phyloP scores from a whole-genome alignment of 352 stramenopile genomes.

The Pythium volutum region DNA sequence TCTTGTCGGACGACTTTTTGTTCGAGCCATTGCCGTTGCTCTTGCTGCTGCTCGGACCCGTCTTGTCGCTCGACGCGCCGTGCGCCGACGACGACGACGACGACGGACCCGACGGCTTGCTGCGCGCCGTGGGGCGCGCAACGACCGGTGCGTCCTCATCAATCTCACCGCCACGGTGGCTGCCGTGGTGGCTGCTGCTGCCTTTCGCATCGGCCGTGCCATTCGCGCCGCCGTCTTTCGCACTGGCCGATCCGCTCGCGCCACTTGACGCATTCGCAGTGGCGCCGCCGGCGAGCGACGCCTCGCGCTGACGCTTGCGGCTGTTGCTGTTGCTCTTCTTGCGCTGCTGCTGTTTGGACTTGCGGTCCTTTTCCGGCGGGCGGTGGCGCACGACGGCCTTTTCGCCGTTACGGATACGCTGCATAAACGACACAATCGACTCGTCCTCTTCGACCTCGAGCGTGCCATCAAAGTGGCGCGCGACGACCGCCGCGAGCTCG shows the following conservation, averaged over 20 bases:
- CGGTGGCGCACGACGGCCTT: conserved; percentile 49
- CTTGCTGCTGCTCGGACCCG: conserved; percentile 15
- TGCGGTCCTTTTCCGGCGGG: conserved; percentile 62
- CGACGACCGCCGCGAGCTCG: conserved; percentile 72
- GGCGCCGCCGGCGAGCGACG: conserved; percentile 15
- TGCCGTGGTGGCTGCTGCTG: neutral
- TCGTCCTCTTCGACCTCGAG: conserved; percentile 85
- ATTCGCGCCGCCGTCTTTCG: conserved; percentile 5
- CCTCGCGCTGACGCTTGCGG: conserved; percentile 69
- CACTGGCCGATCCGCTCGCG: neutral
- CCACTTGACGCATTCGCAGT: neutral
- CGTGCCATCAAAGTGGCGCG: conserved; percentile 74
- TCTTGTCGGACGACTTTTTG: conserved; percentile 23
- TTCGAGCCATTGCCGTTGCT: conserved; percentile 38
- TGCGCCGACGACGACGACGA: conserved; percentile 3
- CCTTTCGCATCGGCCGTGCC: conserved; percentile 9
- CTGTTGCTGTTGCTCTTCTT: conserved; percentile 72
- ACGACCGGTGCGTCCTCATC: conserved; percentile 4
- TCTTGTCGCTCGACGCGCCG: conserved; percentile 3
- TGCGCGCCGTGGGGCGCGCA: conserved; percentile 9
- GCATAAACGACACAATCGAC: conserved; percentile 83
- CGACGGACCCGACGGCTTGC: conserved; percentile 13
- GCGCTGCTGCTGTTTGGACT: conserved; percentile 56
- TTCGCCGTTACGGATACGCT: conserved; percentile 81
- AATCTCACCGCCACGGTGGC: neutral